Conservation (phyloP, 139 green algal species). For the Nannochloris sp. region DNA sequence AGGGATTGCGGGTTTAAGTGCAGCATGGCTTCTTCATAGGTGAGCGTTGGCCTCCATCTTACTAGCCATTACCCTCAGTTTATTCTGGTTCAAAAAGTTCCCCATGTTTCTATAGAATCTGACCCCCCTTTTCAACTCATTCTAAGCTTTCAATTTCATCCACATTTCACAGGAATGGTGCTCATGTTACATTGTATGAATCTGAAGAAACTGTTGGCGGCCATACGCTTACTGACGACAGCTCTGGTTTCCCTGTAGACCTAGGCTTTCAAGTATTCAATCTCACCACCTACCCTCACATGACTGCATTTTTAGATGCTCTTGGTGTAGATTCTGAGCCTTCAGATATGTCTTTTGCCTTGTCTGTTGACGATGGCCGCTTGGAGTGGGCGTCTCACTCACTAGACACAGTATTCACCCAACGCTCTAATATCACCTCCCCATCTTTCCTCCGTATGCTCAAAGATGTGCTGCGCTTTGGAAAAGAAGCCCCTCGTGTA, state of each 20-base stretch:
- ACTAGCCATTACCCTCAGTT: too few species aligned
- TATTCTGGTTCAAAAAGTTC: background rate
- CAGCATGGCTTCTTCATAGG: constrained; percentile 80
- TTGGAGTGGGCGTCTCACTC: constrained; percentile 85
- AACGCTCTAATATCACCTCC: constrained; percentile 61
- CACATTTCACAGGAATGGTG: constrained; percentile 51
- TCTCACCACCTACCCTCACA: constrained; percentile 91
- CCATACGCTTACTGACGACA: constrained; percentile 81
- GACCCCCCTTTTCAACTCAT: background rate
- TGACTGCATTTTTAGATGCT: constrained; percentile 83
- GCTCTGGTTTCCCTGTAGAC: constrained; percentile 60
- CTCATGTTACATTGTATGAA: constrained; percentile 81
- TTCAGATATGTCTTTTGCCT: constrained; percentile 91
- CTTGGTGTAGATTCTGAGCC: constrained; percentile 81
- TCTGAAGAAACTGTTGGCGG: constrained; percentile 68
- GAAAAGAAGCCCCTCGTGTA: constrained; percentile 67
- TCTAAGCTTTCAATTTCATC: background rate
- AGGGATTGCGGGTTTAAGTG: constrained; percentile 71
- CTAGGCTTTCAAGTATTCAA: constrained; percentile 96
- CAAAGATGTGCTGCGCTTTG: constrained; percentile 84
- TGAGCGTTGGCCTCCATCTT: constrained; percentile 6
- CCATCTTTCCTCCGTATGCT: constrained; percentile 81
- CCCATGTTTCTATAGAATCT: background rate
- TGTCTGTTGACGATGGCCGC: constrained; percentile 65
- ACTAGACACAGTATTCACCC: constrained; percentile 79